Percentiles rank a stretch among this genome's conserved stretches.
Evolutionary conservation across 2,329 filamentous ascomycete species (phyloP).

Genomic region (Trichoderma sp.): DNA sequence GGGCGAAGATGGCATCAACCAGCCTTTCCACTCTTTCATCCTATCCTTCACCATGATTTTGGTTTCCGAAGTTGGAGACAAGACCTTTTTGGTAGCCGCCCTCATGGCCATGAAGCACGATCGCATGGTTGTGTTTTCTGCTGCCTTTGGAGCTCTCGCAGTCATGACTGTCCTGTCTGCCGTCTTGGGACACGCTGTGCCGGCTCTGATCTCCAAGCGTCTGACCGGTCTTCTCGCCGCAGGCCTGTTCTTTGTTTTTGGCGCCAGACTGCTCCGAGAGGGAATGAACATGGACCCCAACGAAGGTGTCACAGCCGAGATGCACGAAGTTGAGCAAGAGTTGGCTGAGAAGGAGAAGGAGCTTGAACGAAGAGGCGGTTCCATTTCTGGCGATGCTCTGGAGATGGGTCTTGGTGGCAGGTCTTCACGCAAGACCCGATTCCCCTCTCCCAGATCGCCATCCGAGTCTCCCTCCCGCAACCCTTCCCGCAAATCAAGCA

Average conservation of each 20-base stretch:
- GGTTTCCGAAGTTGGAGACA: conserved; percentile 95
- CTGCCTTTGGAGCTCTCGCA: conserved; percentile 88
- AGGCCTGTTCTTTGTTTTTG: conserved; percentile 86
- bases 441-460: conserved; percentile 79
- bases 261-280: conserved; percentile 80
- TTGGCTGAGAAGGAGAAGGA: conserved; percentile 91
- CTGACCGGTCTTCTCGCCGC: conserved; percentile 88
- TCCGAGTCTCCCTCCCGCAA: conserved; percentile 74
- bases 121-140: conserved; percentile 88
- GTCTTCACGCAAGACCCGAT: conserved; percentile 72
- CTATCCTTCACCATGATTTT: conserved; percentile 97
- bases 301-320: conserved; percentile 92
- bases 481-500: conserved; percentile 51
- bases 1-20: conserved; percentile 67
- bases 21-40: conserved; percentile 83
- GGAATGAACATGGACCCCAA: conserved; percentile 86
- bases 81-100: conserved; percentile 95
- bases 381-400: conserved; percentile 73
- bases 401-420: conserved; percentile 79
- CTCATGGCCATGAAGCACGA: conserved; percentile 99
- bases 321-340: conserved; percentile 95
- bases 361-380: conserved; percentile 63
- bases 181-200: conserved; percentile 88
- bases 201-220: conserved; percentile 85
- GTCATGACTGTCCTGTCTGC: conserved; percentile 96